Base-by-base conservation (phyloP, 164 flowering plant species). In the Berberis vulgaris region DNA sequence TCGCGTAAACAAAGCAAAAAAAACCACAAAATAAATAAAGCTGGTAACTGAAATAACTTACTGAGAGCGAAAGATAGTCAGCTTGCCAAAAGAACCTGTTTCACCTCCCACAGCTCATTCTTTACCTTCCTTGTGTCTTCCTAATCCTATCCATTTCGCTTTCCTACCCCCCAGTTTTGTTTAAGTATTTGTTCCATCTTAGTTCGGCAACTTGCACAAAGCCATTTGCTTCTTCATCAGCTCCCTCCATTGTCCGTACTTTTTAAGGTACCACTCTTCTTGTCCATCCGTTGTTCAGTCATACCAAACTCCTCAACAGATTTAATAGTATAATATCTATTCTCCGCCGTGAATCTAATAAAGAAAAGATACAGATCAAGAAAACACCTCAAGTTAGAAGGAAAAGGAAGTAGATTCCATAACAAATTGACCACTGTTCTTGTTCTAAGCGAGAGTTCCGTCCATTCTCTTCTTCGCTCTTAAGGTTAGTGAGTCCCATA, bases 401-500 rank as follows among this genome's bases (percentile, higher is more conserved):
- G 42, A 55, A 6, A 12, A 11, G 57, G 5, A 54, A 40, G 39
- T 6, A 57, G 60, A 42, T 3, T 57, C 60, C 12, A n/a, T 40
- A 40, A 10, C 60, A 55, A 55, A 55, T 6, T 55, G 58, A 4
- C 3, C 58, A 55, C 41, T 55, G 58, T 39, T 61, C 53, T 61
- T 49, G 3, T 50, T 26, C 40, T 3, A 4, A 45, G 59, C 7
- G 12, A 43, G 49, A 61, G 52, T 46, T 61, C 39, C 54, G 13
- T 52, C 54, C 3, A 52, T 52, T 1, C 54, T 7, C 4, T 52
- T 7, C 54, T 7, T 26, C 26, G 7, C 7, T 12, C 8, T 50
- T 7, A 7, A 44, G 45, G 45, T 62, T 81, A 84, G 38, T 45
- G 68, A 2, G 86, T 43, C 42, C 91, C 96, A 59, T 41, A 83